phyloP scores from a whole-genome alignment of 139 green algal species.

The Chlorella sp. region DNA sequence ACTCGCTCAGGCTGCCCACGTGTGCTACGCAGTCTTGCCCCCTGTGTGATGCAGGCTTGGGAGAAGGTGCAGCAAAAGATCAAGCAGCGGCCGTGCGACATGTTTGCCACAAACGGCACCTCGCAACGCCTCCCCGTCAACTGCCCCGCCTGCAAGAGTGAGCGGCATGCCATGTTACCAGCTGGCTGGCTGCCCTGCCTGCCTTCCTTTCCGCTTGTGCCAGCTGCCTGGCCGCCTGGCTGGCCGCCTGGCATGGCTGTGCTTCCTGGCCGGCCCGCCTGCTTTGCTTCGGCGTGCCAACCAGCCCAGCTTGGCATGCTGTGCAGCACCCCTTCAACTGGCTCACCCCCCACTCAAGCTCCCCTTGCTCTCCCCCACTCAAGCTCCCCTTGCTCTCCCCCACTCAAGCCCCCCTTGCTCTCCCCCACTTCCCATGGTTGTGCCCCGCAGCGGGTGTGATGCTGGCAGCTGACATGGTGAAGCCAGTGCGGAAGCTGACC shows the following conservation, averaged over 20 bases:
- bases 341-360: too few relatives aligned
- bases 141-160: constrained; percentile 12
- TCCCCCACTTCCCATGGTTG: too few relatives aligned
- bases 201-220: background rate
- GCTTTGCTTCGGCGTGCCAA: too few relatives aligned
- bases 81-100: background rate
- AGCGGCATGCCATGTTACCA: background rate
- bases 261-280: too few relatives aligned
- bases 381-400: too few relatives aligned
- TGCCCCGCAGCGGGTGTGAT: background rate
- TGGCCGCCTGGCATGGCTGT: too few relatives aligned
- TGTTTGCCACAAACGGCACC: constrained; percentile 3
- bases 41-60: constrained; percentile 1
- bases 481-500: constrained; percentile 1
- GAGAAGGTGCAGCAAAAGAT: background rate
- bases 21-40: too few relatives aligned
- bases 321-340: too few relatives aligned
- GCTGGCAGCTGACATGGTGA: background rate
- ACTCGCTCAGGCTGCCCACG: too few relatives aligned
- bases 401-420: too few relatives aligned
- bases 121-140: background rate
- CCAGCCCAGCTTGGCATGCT: too few relatives aligned
- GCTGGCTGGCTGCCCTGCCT: background rate
- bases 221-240: background rate
- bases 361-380: too few relatives aligned